phyloP scores from a whole-genome alignment of 164 flowering plant genomes.

The Litsea cubeba region DNA sequence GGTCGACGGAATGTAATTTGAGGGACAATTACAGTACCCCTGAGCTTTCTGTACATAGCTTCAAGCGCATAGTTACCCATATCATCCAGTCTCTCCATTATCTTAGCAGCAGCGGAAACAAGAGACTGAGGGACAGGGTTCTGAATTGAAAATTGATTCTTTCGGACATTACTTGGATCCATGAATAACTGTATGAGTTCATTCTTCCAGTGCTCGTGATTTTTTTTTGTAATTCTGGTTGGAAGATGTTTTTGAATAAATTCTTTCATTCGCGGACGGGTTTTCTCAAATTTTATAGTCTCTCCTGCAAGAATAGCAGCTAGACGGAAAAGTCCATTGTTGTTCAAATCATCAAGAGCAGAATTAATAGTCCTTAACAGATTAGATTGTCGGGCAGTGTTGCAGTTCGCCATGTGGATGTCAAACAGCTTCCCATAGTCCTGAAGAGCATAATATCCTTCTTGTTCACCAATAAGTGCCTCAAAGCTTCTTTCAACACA shows the following conservation, averaged over 20 bases:
- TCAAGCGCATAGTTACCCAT: slow-evolving; percentile 31
- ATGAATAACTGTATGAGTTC: slow-evolving; percentile 32
- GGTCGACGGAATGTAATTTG: slow-evolving; percentile 16
- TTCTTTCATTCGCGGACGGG: slow-evolving; percentile 46
- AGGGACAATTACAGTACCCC: slow-evolving; percentile 27
- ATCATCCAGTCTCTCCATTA: slow-evolving; percentile 43
- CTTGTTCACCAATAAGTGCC: slow-evolving; percentile 16
- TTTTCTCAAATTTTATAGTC: slow-evolving; percentile 40
- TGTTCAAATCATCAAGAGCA: slow-evolving; percentile 46
- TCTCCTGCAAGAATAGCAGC: slow-evolving; percentile 37
- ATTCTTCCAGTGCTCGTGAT: slow-evolving; percentile 2
- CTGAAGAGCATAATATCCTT: slow-evolving; percentile 15
- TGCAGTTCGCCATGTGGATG: not conserved
- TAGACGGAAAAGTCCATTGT: slow-evolving; percentile 48
- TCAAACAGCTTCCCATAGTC: slow-evolving; percentile 20
- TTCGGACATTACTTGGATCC: slow-evolving; percentile 38
- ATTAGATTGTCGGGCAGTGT: not conserved
- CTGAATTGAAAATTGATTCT: slow-evolving; percentile 8
- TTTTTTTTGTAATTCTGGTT: slow-evolving; percentile 12
- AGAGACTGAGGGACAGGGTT: slow-evolving; percentile 20
- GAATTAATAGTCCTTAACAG: slow-evolving; percentile 19
- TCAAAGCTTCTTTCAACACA: slow-evolving; percentile 44
- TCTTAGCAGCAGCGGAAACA: slow-evolving; percentile 32
- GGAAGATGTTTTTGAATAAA: slow-evolving; percentile 34
- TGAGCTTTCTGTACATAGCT: slow-evolving; percentile 66